Percentiles rank a stretch among this genome's conserved stretches.
Conservation (phyloP, 148 eudicot species). For the Polygonum maritimum region DNA sequence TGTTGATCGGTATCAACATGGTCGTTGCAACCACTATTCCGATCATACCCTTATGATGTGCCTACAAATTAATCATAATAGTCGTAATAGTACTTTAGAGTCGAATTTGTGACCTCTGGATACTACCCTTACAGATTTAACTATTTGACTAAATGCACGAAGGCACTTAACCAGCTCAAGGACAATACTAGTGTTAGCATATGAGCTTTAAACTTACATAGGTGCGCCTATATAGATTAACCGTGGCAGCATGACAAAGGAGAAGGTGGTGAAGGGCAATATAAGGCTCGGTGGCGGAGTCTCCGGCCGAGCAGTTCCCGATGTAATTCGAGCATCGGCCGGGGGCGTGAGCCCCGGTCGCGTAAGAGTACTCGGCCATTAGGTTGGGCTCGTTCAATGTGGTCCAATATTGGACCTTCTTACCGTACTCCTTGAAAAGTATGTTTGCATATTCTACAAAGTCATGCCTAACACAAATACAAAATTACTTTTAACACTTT, state of each 20-base stretch:
- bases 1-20: not conserved
- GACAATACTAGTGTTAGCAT: no score
- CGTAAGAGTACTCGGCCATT: slow-evolving; percentile 17
- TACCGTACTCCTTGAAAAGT: slow-evolving; percentile 25
- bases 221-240: slow-evolving; percentile 20
- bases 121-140: no score
- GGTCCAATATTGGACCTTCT: slow-evolving; percentile 31
- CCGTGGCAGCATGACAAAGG: slow-evolving; percentile 34
- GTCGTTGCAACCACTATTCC: not conserved
- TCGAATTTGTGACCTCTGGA: no score
- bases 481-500: no score
- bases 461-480: not conserved
- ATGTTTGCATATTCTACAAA: slow-evolving; percentile 20
- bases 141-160: no score
- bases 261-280: slow-evolving; percentile 29
- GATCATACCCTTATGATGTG: not conserved
- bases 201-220: slow-evolving; percentile 26
- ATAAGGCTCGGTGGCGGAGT: slow-evolving; percentile 43
- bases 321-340: slow-evolving; percentile 23
- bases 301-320: slow-evolving; percentile 30
- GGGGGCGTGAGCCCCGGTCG: slow-evolving; percentile 15
- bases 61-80: not conserved
- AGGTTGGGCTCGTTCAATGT: slow-evolving; percentile 29
- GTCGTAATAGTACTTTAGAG: not conserved
- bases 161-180: no score